Base-by-base conservation (phyloP, 768 basidiomycete genomes). In the Clathrus columnatus region DNA sequence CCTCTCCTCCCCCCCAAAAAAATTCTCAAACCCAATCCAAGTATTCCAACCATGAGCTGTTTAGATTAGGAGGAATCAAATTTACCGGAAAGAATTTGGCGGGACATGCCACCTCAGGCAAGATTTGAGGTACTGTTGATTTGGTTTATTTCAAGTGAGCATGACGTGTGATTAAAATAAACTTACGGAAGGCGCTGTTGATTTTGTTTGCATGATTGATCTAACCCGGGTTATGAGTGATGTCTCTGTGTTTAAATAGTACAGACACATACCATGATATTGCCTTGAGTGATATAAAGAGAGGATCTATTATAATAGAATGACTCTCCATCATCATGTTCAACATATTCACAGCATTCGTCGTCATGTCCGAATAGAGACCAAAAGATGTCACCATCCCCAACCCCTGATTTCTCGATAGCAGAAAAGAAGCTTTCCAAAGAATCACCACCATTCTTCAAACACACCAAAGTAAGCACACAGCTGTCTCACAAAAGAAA, bases 281-380 rank as follows among this genome's bases (percentile, higher is more conserved):
- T 42, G 17, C 57, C 57, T 36, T 49, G 57, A 21, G 41, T 23
- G 20, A 11, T 29, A 52, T 55, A 54, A 20, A 54, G 24, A 7
- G 30, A 18, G 20, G 23, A 21, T 5, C 58, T 46, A 23, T 56
- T 41, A 41, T 58, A 60, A 28, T 58, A 60, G 46, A 60, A 60
- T n/a, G 59, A 60, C 42, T 60, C 63, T 1, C 65, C 65, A 43
- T 67, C 66, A 45, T 53, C 16, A 48, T 67, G 66, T 41, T 62
- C 27, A 5, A 67, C 66, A 54, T 59, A 66, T 5, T 50, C 27
- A 57, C 63, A 64, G 27, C 51, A 57, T 1, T 46, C 17, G 14
- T 57, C 58, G n/a, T 51, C 67, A 53, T 67, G 64, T 6, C 64
- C 64, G 20, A 68, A 68, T 7, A 67, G 44, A 47, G 61, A 62